A percentile compares a stretch with the other conserved stretches of the same genome.
These are phyloP conservation scores for Aphanomyces invadans DNA, from an alignment of 352 stramenopile species.

Conservation along the genomic window DNA sequence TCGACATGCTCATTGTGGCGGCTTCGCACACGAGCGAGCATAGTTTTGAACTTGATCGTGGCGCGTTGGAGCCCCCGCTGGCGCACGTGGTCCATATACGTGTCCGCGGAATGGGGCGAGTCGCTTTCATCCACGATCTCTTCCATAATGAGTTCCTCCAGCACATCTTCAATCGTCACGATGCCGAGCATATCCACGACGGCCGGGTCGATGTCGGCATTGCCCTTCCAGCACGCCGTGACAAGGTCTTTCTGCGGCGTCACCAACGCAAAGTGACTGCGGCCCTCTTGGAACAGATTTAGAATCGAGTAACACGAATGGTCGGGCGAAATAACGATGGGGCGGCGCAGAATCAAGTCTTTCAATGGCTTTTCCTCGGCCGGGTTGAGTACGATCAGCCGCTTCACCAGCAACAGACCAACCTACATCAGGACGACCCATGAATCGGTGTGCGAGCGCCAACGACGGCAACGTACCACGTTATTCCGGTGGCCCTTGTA, in stretches of 20 bases:
- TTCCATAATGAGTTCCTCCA: conserved; percentile 48
- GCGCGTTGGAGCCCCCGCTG: conserved; percentile 3
- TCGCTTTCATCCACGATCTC: conserved; percentile 57
- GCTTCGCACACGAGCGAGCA: background rate
- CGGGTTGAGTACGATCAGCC: conserved; percentile 50
- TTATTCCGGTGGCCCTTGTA: conserved; percentile 35
- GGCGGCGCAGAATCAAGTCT: conserved; percentile 31
- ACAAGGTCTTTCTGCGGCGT: conserved; percentile 25
- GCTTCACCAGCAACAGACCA: conserved; percentile 41
- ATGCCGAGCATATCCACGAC: conserved; percentile 41
- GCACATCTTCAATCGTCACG: conserved; percentile 55
- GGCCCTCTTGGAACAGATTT: conserved; percentile 50
- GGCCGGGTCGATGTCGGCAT: conserved; percentile 27
- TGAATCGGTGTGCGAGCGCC: background rate
- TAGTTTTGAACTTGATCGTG: conserved; percentile 15
- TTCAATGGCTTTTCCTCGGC: conserved; percentile 29
- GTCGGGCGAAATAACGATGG: conserved; percentile 40
- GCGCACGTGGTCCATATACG: background rate
- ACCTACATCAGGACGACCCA: conserved; percentile 1
- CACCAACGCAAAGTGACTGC: conserved; percentile 41
- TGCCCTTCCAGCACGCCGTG: conserved; percentile 24
- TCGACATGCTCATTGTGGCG: too few species aligned
- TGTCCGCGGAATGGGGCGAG: background rate
- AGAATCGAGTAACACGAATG: conserved; percentile 48
- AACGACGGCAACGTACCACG: conserved; percentile 24